Evolutionary conservation across 257 asterid species (phyloP).

Genomic region (Craterostigma plantagineum): DNA sequence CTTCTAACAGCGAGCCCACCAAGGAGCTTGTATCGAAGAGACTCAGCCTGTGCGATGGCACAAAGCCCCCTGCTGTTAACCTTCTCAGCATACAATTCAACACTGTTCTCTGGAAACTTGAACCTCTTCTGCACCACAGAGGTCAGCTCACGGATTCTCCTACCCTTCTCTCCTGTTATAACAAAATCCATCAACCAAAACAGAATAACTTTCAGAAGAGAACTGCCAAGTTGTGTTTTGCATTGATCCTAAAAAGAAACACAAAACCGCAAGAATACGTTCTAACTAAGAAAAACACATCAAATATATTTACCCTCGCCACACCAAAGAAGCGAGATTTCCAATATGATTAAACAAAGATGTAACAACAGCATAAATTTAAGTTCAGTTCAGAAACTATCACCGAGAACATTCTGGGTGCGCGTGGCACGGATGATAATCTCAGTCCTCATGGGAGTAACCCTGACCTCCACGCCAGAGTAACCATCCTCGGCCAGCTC

Average conservation of each 20-base stretch:
- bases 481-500: constrained; percentile 5
- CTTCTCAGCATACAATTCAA: constrained; percentile 5
- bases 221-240: neutral
- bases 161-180: constrained; percentile 4
- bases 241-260: neutral
- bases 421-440: constrained; percentile 4
- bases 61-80: constrained; percentile 3
- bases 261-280: neutral
- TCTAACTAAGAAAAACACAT: neutral
- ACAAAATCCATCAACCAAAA: neutral
- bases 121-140: constrained; percentile 6
- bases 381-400: neutral
- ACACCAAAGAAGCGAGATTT: too few relatives aligned
- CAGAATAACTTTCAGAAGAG: neutral
- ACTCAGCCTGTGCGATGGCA: constrained; percentile 2
- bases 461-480: constrained; percentile 5
- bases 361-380: too few relatives aligned
- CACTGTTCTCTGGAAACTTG: constrained; percentile 6
- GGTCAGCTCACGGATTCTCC: constrained; percentile 3
- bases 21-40: constrained; percentile 5
- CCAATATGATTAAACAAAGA: neutral
- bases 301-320: too few relatives aligned
- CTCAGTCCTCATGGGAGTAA: constrained; percentile 4
- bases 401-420: constrained; percentile 4
- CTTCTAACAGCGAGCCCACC: constrained; percentile 6